Base-by-base conservation (phyloP, 78 protist genomes). In the Polysphondylium violaceum region DNA sequence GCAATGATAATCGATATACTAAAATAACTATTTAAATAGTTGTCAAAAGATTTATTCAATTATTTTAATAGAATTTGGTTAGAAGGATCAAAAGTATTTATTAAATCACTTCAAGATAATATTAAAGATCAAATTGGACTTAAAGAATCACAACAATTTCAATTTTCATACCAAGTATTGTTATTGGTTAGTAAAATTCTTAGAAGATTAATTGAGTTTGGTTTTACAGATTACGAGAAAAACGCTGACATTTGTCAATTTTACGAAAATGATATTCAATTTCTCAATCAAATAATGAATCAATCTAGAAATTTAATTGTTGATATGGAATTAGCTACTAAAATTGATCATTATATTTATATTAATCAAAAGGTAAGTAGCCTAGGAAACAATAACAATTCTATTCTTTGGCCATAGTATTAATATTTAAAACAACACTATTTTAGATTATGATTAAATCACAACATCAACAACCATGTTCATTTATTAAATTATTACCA, bases 191-290 rank as follows among this genome's bases (percentile, higher is more conserved):
- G 76, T 2, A 78, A 78, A 59, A 78, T 78, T 17, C 51, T 78
- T 25, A 29, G 88, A 64, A 68, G 88, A 33, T 36, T 78, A 31
- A 67, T 78, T n/a, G 76, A 61, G 41, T 47, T 47, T 78, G 88
- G 88, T 25, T 65, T 50, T 50, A 44, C 88, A 47, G 65, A 78
- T 31, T 78, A 78, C 50, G 76, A 78, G 64, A 55, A 47, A 29
- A 47, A 50, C 4, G 21, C 7, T 23, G 88, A 78, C 16, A 78
- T 78, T 14, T 40, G 51, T 47, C 44, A 78, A 36, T 64, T 35
- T 17, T 78, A 50, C 58, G 29, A 51, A n/a, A 25, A 43, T 35
- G 58, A 50, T 14, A 50, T 78, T 64, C 17, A 25, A 29, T 7
- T 11, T 56, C 41, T 78, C 31, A 38, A 44, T 16, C 55, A 65